phyloP scores from a whole-genome alignment of 1,284 basidiomycete species.

The Coniferiporia sulphurascens region DNA sequence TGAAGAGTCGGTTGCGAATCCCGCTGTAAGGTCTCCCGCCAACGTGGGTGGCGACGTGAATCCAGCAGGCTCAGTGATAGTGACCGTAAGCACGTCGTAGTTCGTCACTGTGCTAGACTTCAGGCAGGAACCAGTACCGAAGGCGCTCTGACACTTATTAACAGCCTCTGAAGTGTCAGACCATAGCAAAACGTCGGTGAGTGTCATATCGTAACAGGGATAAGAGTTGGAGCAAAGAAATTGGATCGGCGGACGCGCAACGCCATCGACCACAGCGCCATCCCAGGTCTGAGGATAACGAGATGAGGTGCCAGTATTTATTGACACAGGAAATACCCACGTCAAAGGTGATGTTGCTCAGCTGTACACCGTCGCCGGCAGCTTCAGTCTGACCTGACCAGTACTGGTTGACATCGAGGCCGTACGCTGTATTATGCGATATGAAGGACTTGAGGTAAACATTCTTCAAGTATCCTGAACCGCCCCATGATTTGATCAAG shows the following conservation, averaged over 20 bases:
- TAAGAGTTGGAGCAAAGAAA: constrained; percentile 31
- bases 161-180: constrained; percentile 26
- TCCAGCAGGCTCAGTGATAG: constrained; percentile 26
- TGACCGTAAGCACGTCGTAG: constrained; percentile 20
- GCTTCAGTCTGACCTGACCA: constrained; percentile 23
- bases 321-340: constrained; percentile 1
- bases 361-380: constrained; percentile 27
- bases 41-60: constrained; percentile 29
- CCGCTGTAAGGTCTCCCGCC: constrained; percentile 27
- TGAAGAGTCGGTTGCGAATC: constrained; percentile 28
- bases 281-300: constrained; percentile 28
- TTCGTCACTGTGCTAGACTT: constrained; percentile 24
- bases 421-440: constrained; percentile 30
- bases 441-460: constrained; percentile 33
- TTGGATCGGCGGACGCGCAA: constrained; percentile 28
- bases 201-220: constrained; percentile 30
- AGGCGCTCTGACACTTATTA: constrained; percentile 31
- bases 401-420: constrained; percentile 31
- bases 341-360: constrained; percentile 29
- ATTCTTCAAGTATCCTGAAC: constrained; percentile 31
- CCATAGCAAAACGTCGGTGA: constrained; percentile 32
- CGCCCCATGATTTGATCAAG: constrained; percentile 35
- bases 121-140: constrained; percentile 30
- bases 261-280: constrained; percentile 29
- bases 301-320: background rate